These are phyloP conservation scores for Castanospermum australe DNA, from an alignment of 306 rosid genomes.

Conservation along the genomic window DNA sequence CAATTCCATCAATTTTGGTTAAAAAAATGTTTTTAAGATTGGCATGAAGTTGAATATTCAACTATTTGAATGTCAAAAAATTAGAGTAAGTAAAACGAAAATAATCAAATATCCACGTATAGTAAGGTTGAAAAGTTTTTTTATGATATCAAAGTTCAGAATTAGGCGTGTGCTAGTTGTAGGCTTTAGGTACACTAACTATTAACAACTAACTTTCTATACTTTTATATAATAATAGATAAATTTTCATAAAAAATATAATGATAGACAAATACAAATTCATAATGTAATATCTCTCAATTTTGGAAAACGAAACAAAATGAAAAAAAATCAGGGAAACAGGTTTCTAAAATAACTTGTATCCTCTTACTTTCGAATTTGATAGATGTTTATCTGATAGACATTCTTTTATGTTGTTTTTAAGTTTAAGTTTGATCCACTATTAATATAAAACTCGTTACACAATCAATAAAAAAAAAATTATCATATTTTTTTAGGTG, in stretches of 20 bases:
- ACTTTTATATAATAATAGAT: not conserved
- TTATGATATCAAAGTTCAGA: not conserved
- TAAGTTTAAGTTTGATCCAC: too few species aligned
- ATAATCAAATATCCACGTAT: not conserved
- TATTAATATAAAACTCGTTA: too few species aligned
- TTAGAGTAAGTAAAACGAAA: not conserved
- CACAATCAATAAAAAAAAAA: too few species aligned
- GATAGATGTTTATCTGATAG: too few species aligned
- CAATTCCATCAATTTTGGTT: not conserved
- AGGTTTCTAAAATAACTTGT: too few species aligned
- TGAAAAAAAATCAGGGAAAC: too few species aligned
- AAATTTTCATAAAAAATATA: too few species aligned
- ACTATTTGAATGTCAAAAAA: not conserved
- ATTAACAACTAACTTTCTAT: not conserved
- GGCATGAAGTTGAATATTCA: not conserved
- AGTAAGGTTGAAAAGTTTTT: not conserved
- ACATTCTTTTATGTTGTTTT: too few species aligned
- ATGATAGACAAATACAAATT: not conserved
- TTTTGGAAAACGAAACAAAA: too few species aligned
- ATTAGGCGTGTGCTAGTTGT: not conserved
- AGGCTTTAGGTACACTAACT: not conserved
- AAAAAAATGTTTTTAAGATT: not conserved
- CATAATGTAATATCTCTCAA: not conserved
- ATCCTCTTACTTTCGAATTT: too few species aligned
- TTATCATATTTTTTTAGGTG: too few species aligned